phyloP scores from a whole-genome alignment of 2,329 filamentous ascomycete genomes.

The Penicillium hesseltinei region DNA sequence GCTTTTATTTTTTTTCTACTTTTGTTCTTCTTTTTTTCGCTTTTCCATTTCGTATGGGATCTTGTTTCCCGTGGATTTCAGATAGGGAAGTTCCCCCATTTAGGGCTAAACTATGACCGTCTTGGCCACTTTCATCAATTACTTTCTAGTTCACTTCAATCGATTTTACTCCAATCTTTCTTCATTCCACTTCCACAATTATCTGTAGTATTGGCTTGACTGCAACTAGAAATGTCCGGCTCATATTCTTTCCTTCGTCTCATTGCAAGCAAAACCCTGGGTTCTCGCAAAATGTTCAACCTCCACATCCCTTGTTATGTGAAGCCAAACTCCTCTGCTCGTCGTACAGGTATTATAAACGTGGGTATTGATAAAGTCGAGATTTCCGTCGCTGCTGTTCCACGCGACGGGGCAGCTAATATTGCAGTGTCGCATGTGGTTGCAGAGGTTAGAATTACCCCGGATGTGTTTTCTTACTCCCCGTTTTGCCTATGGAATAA shows the following conservation, averaged over 20 bases:
- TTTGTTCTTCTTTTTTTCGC: background rate
- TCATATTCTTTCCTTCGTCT: slow-evolving; percentile 12
- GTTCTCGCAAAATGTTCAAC: slow-evolving; percentile 27
- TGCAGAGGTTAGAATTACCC: slow-evolving; percentile 50
- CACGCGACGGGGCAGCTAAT: slow-evolving; percentile 68
- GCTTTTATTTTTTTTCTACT: background rate
- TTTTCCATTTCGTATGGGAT: background rate
- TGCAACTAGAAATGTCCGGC: slow-evolving; percentile 8
- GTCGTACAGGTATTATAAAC: slow-evolving; percentile 59
- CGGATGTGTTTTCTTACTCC: background rate
- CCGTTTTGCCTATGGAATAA: background rate
- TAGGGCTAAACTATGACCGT: background rate
- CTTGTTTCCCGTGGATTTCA: background rate
- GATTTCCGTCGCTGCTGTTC: slow-evolving; percentile 64
- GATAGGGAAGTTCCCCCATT: background rate
- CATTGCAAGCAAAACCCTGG: slow-evolving; percentile 6
- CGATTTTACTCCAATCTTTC: background rate
- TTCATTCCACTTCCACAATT: background rate
- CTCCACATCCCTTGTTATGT: slow-evolving; percentile 65
- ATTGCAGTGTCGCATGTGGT: slow-evolving; percentile 63
- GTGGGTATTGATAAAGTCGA: slow-evolving; percentile 60
- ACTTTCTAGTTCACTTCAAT: background rate
- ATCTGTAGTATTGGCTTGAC: background rate
- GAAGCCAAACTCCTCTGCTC: slow-evolving; percentile 63
- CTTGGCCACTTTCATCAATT: background rate